Conservation (phyloP, 1,139 yeast species). For the Sugiyamaella grinbergsii region DNA sequence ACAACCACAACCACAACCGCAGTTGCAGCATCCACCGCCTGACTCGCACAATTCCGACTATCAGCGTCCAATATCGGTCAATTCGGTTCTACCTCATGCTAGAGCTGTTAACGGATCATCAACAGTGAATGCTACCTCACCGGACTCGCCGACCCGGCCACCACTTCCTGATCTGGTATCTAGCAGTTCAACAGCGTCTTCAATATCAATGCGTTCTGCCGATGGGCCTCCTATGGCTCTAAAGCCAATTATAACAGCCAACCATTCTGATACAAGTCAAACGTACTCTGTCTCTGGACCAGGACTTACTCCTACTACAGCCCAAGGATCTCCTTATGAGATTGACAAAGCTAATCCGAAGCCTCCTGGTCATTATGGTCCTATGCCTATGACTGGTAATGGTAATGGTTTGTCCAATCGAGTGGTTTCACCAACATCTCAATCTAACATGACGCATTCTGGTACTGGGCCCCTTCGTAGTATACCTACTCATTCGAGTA, state of each 20-base stretch:
- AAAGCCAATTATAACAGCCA: too few species aligned
- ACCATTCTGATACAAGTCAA: too few species aligned
- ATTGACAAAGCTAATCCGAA: too few species aligned
- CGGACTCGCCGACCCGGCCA: conserved; percentile 1
- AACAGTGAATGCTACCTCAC: not conserved
- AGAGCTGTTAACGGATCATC: not conserved
- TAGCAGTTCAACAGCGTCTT: not conserved
- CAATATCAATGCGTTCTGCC: not conserved
- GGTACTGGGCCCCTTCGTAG: too few species aligned
- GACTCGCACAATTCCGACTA: conserved; percentile 1
- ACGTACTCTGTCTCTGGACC: not conserved
- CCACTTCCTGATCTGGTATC: not conserved
- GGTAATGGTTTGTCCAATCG: too few species aligned
- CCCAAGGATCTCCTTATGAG: too few species aligned
- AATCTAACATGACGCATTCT: too few species aligned
- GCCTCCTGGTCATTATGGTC: not conserved
- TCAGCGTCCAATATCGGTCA: conserved; percentile 4
- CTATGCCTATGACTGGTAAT: not conserved
- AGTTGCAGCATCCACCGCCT: not conserved
- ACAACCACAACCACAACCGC: not conserved
- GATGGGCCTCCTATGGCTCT: conserved; percentile 6
- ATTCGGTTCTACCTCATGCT: conserved; percentile 3
- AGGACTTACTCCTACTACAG: not conserved
- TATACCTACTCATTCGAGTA: too few species aligned
- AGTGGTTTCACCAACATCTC: too few species aligned